Base-by-base conservation (phyloP, 2,329 filamentous ascomycete species). In the Bisporella sp. region DNA sequence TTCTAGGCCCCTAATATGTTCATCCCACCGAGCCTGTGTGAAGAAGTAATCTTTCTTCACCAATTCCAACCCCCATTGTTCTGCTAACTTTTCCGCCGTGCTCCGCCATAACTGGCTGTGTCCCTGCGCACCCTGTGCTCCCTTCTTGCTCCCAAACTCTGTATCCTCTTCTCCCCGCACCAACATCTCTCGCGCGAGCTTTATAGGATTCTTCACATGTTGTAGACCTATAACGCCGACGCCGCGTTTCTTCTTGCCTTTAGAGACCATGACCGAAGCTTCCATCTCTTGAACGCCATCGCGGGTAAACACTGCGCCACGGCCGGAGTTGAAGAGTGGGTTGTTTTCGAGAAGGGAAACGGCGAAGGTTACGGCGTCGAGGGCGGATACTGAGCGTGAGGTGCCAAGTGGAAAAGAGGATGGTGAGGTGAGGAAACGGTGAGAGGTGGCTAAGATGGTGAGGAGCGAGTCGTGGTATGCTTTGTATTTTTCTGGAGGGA, bases 281-380 rank as follows among this genome's bases (percentile, higher is more conserved):
- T 96, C 90, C 54, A 95, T 82, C 70, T 96, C 87, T 65, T 91
- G 90, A 55, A 83, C 78, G 13, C 90, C 91, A 57, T 85, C 83
- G 46, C 84, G 81, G 0, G 89, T 95, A 68, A 95, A 96, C 21
- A 95, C 89, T 46, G 89, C 87, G 48, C 91, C 91, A 60, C 82
- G 84, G 6, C 83, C 89, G 51, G 83, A 82, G 70, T 96, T 96
- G 76, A 93, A 95, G 4, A 95, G 78, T 2, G 84, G 77, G 62
- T 90, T 81, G 62, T 95, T 75, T 69, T 96, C 90, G 12, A 96
- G 78, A 30, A 84, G 75, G 1, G 74, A 72, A 8, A 95, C 89
- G 42, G 89, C 89, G 65, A 84, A 79, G 1, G 85, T 84, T 1
- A 88, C 89, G 1, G 82, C 78, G 49, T 89, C 82, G 11, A 96